phyloP scores from a whole-genome alignment of 2,329 filamentous ascomycete species.

The Claviceps sp. region DNA sequence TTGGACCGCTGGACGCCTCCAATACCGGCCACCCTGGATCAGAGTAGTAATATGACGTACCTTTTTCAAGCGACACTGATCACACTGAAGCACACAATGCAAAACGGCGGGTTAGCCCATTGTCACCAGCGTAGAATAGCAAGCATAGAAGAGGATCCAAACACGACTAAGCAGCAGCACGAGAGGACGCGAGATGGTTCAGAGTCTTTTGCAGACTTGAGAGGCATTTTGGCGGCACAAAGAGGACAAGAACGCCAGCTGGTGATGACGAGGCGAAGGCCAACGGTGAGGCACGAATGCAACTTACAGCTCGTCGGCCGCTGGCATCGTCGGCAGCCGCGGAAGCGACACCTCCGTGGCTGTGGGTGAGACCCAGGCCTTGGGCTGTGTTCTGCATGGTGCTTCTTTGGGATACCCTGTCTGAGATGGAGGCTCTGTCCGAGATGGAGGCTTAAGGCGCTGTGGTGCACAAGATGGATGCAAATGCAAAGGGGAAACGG shows the following conservation, averaged over 20 bases:
- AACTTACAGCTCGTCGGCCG: constrained; percentile 24
- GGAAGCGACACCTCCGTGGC: constrained; percentile 8
- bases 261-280: constrained; percentile 1
- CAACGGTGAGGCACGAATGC: constrained; percentile 1
- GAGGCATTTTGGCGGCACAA: not conserved
- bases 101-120: constrained; percentile 1
- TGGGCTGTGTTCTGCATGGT: constrained; percentile 6
- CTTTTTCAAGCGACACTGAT: constrained; percentile 30
- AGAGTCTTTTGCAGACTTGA: not conserved
- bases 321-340: constrained; percentile 23
- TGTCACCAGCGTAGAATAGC: not conserved
- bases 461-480: not conserved
- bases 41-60: constrained; percentile 15
- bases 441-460: not conserved
- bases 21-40: not conserved
- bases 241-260: not conserved
- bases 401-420: not conserved
- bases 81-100: constrained; percentile 21
- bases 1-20: not conserved
- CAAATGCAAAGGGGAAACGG: not conserved
- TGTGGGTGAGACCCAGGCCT: not conserved
- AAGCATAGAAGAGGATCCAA: not conserved
- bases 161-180: not conserved
- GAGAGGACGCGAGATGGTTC: not conserved
- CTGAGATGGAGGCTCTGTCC: not conserved